phyloP scores from a whole-genome alignment of 352 stramenopile species.

The Phytophthora citricola region DNA sequence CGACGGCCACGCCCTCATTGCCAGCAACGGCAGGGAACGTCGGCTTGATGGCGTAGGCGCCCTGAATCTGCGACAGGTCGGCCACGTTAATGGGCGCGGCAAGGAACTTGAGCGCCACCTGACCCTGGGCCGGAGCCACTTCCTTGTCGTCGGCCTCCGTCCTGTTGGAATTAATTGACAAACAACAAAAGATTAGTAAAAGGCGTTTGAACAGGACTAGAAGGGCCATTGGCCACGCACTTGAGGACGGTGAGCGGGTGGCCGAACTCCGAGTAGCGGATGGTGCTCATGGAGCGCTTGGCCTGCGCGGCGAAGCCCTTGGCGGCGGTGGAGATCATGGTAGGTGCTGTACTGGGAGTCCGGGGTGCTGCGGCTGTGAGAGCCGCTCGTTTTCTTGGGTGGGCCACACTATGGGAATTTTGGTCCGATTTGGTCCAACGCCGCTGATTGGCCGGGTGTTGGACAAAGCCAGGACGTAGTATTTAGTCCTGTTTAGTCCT shows the following conservation, averaged over 20 bases:
- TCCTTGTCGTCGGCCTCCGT: slow-evolving; percentile 75
- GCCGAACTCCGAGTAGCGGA: slow-evolving; percentile 79
- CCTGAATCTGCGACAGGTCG: slow-evolving; percentile 90
- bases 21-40: slow-evolving; percentile 81
- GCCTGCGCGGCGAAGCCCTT: slow-evolving; percentile 57
- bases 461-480: too few species aligned
- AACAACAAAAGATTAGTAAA: slow-evolving; percentile 7
- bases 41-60: slow-evolving; percentile 81
- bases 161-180: slow-evolving; percentile 32
- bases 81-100: slow-evolving; percentile 90
- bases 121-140: slow-evolving; percentile 46
- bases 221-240: slow-evolving; percentile 27
- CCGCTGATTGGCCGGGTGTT: too few species aligned
- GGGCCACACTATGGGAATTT: background rate
- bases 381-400: slow-evolving; percentile 19
- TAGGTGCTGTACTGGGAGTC: slow-evolving; percentile 6
- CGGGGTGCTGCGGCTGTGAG: background rate
- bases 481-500: too few species aligned
- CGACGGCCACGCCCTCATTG: slow-evolving; percentile 87
- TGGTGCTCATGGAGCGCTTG: slow-evolving; percentile 74
- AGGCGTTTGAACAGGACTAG: slow-evolving; percentile 1
- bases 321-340: slow-evolving; percentile 68
- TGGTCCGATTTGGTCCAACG: too few species aligned
- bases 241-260: slow-evolving; percentile 72
- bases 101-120: slow-evolving; percentile 91